Base-by-base conservation (phyloP, 208 protist species). In the Wallacemonas sp. region DNA sequence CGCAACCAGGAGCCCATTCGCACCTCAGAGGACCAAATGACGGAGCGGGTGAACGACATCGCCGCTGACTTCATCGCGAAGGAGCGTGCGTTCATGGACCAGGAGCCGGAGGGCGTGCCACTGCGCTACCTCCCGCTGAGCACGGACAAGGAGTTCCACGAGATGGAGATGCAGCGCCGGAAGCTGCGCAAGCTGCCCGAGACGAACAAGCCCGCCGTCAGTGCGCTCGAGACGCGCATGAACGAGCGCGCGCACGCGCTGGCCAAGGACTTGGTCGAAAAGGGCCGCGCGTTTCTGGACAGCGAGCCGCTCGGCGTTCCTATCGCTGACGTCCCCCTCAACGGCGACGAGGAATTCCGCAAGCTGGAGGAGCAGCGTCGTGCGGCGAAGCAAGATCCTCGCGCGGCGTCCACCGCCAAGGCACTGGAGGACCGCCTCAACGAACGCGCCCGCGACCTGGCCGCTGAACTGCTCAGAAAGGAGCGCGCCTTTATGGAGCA, bases 11-110 rank as follows among this genome's bases (percentile, higher is more conserved):
- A 85, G 23, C 68, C 44, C 16, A 89, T 95, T 55, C 78, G 79
- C 34, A 19, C 47, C 16, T 80, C 58, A 34, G 87, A 92, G 64
- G 81, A 91, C 36, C 75, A 79, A 46, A 92, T 94, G 70, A 70
- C 67, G 6, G 78, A 88, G 14, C 78, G 77, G 36, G 80, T 94
- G 5, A 74, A 64, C 32, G 71, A 84, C n/a, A 89, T 94, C 24
- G 90, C 85, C 49, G 57, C 36, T 17, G 65, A 79, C 44, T 92
- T 90, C 30, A 65, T 94, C 11, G 67, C 77, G 29, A 76, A 80
- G 54, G 85, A 96, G 79, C 82, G 90, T 9, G 61, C 72, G 30
- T 94, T 94, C 49, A 72, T 96, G 61, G 82, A 96, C 55, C 87
- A 69, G n/a, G 68, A 76, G 54, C 87, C 87, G 6, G 84, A 82